A percentile compares a stretch with the other conserved stretches of the same genome.
Conservation (phyloP, 2,329 filamentous ascomycete genomes). For the Colletotrichum liaoningense region DNA sequence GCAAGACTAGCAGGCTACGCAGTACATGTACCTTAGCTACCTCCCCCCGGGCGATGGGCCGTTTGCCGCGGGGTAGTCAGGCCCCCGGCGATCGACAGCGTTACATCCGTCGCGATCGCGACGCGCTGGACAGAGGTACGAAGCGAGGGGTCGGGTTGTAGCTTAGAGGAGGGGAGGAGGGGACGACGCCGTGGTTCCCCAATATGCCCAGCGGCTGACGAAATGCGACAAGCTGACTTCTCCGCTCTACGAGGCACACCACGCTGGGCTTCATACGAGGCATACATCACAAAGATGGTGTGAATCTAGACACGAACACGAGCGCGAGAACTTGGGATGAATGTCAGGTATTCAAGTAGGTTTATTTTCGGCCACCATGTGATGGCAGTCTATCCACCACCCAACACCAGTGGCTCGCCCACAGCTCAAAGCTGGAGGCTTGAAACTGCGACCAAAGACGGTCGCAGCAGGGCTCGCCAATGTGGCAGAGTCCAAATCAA, state of each 20-base stretch:
- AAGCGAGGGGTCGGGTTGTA: slow-evolving; percentile 2
- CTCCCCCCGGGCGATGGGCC: neutral
- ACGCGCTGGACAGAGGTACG: neutral
- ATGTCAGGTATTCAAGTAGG: slow-evolving; percentile 5
- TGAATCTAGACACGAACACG: neutral
- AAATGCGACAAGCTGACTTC: neutral
- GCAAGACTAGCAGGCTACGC: neutral
- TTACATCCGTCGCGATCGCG: slow-evolving; percentile 4
- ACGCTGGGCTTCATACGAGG: neutral
- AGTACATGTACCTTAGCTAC: no score
- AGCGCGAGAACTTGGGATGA: neutral
- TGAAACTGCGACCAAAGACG: neutral
- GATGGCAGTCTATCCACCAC: slow-evolving; percentile 3
- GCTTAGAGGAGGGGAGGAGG: neutral
- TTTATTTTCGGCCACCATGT: slow-evolving; percentile 21
- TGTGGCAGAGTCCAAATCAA: neutral
- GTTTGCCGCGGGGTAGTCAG: neutral
- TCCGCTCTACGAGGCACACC: neutral
- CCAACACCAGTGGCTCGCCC: neutral
- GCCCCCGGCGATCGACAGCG: neutral
- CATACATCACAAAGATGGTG: neutral
- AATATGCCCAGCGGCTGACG: neutral
- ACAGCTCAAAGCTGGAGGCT: slow-evolving; percentile 14
- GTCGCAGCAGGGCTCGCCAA: neutral
- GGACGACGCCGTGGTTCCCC: slow-evolving; percentile 13